These are phyloP conservation scores for Solanum clarkiae DNA, from an alignment of 257 asterid species.

Conservation along the genomic window DNA sequence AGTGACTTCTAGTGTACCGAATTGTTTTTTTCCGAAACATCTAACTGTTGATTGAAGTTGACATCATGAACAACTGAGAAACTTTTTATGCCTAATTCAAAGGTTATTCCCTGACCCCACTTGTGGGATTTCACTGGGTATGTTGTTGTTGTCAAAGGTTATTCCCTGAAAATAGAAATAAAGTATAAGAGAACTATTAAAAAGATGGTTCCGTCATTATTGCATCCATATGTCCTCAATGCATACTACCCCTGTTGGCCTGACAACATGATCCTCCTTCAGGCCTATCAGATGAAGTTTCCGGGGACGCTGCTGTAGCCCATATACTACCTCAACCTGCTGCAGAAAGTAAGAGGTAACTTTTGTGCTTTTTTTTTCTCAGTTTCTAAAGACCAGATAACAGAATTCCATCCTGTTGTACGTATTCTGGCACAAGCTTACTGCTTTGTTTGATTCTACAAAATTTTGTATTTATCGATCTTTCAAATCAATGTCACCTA, in stretches of 20 bases:
- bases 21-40: background rate
- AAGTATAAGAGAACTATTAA: background rate
- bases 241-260: background rate
- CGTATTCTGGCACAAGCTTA: background rate
- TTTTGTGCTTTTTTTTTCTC: background rate
- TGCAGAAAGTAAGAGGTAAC: slow-evolving; percentile 72
- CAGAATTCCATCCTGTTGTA: background rate
- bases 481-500: background rate
- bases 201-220: background rate
- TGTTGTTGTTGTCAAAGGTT: too few relatives aligned
- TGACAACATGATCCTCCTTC: slow-evolving; percentile 1
- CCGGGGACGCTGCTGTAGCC: slow-evolving; percentile 34
- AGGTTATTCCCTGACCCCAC: background rate
- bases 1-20: background rate
- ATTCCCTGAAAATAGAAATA: background rate
- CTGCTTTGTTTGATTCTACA: background rate
- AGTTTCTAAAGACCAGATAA: background rate
- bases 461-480: background rate
- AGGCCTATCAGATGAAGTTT: slow-evolving; percentile 46
- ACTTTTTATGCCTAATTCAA: background rate
- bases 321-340: slow-evolving; percentile 67
- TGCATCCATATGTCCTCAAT: background rate
- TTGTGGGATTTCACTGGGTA: too few relatives aligned
- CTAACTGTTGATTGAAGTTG: background rate
- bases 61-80: background rate